Conservation (phyloP, 805 yeast genomes). For the Candida adriatica region DNA sequence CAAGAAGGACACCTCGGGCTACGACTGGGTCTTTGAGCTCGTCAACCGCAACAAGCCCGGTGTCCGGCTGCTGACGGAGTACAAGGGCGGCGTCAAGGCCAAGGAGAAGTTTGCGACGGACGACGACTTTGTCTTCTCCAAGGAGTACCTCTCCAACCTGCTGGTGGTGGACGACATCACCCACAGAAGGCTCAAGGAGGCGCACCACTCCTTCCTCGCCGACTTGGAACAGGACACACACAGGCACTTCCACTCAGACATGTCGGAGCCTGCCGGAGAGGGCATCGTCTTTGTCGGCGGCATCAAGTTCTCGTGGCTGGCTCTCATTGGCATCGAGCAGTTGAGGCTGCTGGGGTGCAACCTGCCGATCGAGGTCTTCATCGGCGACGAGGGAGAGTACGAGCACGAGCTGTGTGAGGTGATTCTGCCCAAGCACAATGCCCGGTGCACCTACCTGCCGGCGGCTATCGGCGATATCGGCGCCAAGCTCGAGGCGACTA, state of each 20-base stretch:
- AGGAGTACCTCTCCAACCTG: constrained; percentile 37
- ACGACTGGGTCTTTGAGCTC: constrained; percentile 20
- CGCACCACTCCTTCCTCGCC: constrained; percentile 32
- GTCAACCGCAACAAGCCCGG: constrained; percentile 30
- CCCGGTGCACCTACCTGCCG: constrained; percentile 56
- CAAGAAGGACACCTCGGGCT: constrained; percentile 2
- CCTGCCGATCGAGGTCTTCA: constrained; percentile 65
- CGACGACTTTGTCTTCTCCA: constrained; percentile 35
- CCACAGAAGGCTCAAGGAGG: constrained; percentile 27
- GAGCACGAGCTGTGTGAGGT: constrained; percentile 59
- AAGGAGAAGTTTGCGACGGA: constrained; percentile 35
- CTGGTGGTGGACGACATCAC: constrained; percentile 34
- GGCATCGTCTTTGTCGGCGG: constrained; percentile 74
- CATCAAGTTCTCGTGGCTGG: constrained; percentile 65
- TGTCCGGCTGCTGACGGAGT: constrained; percentile 36
- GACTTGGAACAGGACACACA: constrained; percentile 32
- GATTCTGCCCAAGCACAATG: constrained; percentile 52
- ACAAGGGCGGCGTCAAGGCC: constrained; percentile 34
- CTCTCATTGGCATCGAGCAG: constrained; percentile 54
- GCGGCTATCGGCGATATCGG: constrained; percentile 47
- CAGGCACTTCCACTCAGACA: constrained; percentile 23
- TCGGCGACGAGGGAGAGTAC: constrained; percentile 58
- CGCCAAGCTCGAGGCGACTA: constrained; percentile 37
- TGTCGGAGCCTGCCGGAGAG: constrained; percentile 30
- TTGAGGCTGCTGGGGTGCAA: constrained; percentile 55